These are phyloP conservation scores for Termitomyces sp. DNA, from an alignment of 1,284 basidiomycete species.

Conservation along the genomic window DNA sequence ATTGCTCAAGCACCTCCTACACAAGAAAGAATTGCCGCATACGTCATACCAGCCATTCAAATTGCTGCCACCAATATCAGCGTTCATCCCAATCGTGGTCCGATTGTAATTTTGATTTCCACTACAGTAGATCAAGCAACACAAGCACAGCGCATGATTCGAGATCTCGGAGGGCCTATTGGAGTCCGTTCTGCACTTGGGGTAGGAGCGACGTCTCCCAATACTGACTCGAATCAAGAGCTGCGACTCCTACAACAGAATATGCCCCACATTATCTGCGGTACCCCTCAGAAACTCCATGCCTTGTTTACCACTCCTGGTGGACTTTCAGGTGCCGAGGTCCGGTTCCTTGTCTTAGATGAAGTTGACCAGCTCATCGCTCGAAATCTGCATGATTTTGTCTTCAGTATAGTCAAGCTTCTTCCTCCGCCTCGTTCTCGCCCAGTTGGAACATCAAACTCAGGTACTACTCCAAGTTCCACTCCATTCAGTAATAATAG, in stretches of 20 bases:
- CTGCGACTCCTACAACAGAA: conserved; percentile 83
- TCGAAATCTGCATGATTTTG: conserved; percentile 92
- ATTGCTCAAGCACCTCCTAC: conserved; percentile 98
- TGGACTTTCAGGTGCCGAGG: conserved; percentile 74
- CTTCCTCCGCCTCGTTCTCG: conserved; percentile 82
- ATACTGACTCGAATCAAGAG: conserved; percentile 68
- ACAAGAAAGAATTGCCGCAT: conserved; percentile 96
- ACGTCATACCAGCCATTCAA: conserved; percentile 91
- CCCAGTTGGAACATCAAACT: conserved; percentile 41
- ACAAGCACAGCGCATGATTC: conserved; percentile 95
- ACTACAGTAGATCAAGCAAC: conserved; percentile 98
- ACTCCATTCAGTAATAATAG: conserved; percentile 36
- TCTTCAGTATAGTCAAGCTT: conserved; percentile 87
- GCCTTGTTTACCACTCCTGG: conserved; percentile 84
- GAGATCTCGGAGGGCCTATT: conserved; percentile 88
- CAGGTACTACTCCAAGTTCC: conserved; percentile 24
- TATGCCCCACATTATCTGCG: conserved; percentile 92
- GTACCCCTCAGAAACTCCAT: conserved; percentile 94
- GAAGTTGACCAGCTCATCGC: conserved; percentile 98
- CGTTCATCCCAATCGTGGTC: conserved; percentile 61
- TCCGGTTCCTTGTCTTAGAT: conserved; percentile 90
- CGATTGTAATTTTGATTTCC: conserved; percentile 88
- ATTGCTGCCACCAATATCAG: conserved; percentile 65
- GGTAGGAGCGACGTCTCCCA: conserved; percentile 68
- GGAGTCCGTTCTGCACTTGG: conserved; percentile 86